phyloP scores from a whole-genome alignment of 768 basidiomycete genomes.

The Agaricus bisporus region DNA sequence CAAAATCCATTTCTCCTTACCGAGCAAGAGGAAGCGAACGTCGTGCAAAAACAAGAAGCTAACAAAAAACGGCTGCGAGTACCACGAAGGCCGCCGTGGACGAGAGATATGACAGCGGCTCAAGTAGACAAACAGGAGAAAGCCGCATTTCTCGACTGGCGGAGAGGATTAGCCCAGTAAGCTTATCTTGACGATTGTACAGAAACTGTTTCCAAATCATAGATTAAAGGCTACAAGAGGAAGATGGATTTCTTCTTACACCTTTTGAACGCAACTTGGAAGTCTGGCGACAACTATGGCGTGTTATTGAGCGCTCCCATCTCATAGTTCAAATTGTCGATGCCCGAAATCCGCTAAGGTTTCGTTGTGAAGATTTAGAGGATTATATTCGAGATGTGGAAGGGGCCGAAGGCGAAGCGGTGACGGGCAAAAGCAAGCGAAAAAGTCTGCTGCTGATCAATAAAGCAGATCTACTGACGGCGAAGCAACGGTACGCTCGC shows the following conservation, averaged over 20 bases:
- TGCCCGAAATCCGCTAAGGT: slow-evolving; percentile 88
- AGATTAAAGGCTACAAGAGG: slow-evolving; percentile 71
- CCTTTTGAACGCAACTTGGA: slow-evolving; percentile 97
- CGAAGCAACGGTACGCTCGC: slow-evolving; percentile 64
- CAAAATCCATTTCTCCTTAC: slow-evolving; percentile 86
- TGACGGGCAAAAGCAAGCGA: slow-evolving; percentile 68
- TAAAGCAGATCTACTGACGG: slow-evolving; percentile 89
- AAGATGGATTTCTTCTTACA: slow-evolving; percentile 82
- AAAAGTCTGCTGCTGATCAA: slow-evolving; percentile 84
- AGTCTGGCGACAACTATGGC: slow-evolving; percentile 98
- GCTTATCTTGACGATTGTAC: slow-evolving; percentile 22
- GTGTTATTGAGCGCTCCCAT: slow-evolving; percentile 92
- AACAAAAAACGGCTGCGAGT: slow-evolving; percentile 76
- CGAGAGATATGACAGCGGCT: slow-evolving; percentile 63
- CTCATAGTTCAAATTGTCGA: slow-evolving; percentile 95
- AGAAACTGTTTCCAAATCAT: background rate
- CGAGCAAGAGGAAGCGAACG: slow-evolving; percentile 73
- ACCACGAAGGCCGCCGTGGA: slow-evolving; percentile 89
- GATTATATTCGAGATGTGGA: slow-evolving; percentile 81
- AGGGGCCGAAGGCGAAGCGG: slow-evolving; percentile 73
- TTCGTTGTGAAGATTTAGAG: slow-evolving; percentile 90
- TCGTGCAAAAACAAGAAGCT: slow-evolving; percentile 66
- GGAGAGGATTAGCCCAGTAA: slow-evolving; percentile 85
- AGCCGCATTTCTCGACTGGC: slow-evolving; percentile 88
- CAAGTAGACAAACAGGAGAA: slow-evolving; percentile 89